Evolutionary conservation across 2,329 filamentous ascomycete species (phyloP), one percentile per base, ranked within the genome.

Genomic region (Apiospora aurea): DNA sequence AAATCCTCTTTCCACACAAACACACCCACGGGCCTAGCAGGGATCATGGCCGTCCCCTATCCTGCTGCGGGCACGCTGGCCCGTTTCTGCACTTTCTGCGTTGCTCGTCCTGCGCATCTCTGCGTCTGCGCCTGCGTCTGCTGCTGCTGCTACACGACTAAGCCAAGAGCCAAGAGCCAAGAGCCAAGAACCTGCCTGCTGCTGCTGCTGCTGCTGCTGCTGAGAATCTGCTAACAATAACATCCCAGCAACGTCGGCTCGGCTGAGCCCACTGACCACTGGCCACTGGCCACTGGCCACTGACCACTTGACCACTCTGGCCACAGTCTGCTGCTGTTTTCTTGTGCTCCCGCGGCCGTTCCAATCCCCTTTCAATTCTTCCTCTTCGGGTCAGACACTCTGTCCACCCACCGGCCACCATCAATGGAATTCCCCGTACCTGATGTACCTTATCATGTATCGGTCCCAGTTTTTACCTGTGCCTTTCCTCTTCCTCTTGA

Each of bases 11-110:
- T 38, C 53, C 53, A 38, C 29, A 34, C 26, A 34, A 61, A n/a
- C 14, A 38, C 29, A n/a, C 24, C 6, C 3, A n/a, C 11, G 24
- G 24, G 21, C 29, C 53, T 61, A 61, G 53, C 38, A 61, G 16
- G 53, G 53, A 61, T 61, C 53, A 41, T 38, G 53, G 16, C 14
- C 53, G 29, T 61, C 53, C 53, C 53, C 53, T 61, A 61, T 61
- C 21, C 29, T 61, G 16, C 53, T 38, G 53, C 53, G 53, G 53
- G 29, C 53, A 38, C 29, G 10, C 53, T 61, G 5, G 16, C 29
- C 53, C 51, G 51, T 53, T 53, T 18, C 24, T 57, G 5, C 26
- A 18, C 21, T 47, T 21, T 47, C 16, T 47, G 16, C 2, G 34
- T 5, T 38, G 34, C 34, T 38, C 34, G 44, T 47, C 8, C 51